Evolutionary conservation across 176 grass and related monocot species (phyloP), one percentile per base, ranked within the genome.

Genomic region (Phoenix roebelenii): DNA sequence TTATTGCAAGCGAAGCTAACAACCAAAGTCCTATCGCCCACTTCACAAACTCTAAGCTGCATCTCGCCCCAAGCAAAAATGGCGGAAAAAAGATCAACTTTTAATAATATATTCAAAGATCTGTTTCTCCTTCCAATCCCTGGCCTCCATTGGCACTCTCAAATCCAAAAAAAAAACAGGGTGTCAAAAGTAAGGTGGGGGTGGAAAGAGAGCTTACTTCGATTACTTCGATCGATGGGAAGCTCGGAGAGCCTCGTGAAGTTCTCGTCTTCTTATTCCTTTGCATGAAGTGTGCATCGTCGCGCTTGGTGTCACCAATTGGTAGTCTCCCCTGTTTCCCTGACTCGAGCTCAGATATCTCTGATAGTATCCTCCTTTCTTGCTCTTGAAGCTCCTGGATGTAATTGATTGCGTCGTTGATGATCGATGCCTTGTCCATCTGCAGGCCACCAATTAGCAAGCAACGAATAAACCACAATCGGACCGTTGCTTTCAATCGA

Each of bases 391-490:
- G 80, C 35, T 74, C 63, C 16, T 67, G 24, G 16, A 90, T 65
- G 83, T 90, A 83, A 3, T 70, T 72, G 69, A 90, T 77, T 22
- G 87, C 87, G 62, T 90, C 87, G 59, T 68, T 83, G 57, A 85
- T 35, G 16, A 82, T 74, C 3, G 87, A 90, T 23, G 72, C 72
- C 79, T 90, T 90, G 52, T 90, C 87, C 87, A 90, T 85, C 87
- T 90, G 61, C 28, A 6, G 28, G 5, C 28, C 28, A 30, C 28
- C 28, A 30, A 30, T 30, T 30, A 30, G 28, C 4, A 67, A 51
- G 15, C 28, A 54, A 19, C 18, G 22, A 16, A 68, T 0, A 49
- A 44, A 14, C 35, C 35, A 14, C 35, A 44, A 44, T 44, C 12
- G 0, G 2, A 44, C 10, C 35, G 9, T 44, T 44, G 35, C 35